Percentiles rank a stretch among this genome's conserved stretches.
Conservation (phyloP, 441 rosid genomes). For the Jatropha multifida region DNA sequence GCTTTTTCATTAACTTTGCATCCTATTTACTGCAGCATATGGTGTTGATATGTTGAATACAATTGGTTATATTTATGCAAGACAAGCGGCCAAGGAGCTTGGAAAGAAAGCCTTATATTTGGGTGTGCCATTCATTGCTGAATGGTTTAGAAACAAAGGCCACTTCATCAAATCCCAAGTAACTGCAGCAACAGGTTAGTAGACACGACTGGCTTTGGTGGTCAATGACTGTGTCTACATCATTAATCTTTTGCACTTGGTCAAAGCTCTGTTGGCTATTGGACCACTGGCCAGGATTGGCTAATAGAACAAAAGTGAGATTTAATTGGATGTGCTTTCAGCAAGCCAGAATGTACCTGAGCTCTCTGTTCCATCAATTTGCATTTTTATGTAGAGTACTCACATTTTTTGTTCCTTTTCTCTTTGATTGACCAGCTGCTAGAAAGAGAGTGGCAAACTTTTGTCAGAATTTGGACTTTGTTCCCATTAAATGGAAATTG, state of each 20-base stretch:
- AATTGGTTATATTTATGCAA: slow-evolving; percentile 86
- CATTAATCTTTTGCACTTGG: slow-evolving; percentile 6
- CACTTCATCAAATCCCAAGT: slow-evolving; percentile 91
- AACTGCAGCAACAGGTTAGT: slow-evolving; percentile 95
- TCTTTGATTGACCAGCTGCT: background rate
- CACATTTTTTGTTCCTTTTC: background rate
- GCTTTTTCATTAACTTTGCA: slow-evolving; percentile 12
- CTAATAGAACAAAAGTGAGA: background rate
- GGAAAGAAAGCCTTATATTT: slow-evolving; percentile 81
- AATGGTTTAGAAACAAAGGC: slow-evolving; percentile 98
- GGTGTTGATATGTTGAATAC: slow-evolving; percentile 95
- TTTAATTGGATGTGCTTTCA: background rate
- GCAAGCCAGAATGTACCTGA: background rate
- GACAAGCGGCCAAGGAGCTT: slow-evolving; percentile 95
- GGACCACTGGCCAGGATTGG: background rate
- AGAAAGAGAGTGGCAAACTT: background rate
- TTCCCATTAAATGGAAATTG: background rate
- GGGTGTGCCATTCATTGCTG: slow-evolving; percentile 89
- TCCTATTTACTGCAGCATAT: slow-evolving; percentile 62
- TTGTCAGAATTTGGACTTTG: no score
- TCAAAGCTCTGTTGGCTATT: slow-evolving; percentile 11
- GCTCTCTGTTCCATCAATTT: background rate
- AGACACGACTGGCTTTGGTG: slow-evolving; percentile 15
- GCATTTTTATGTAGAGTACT: background rate
- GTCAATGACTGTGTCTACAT: slow-evolving; percentile 12